Percentiles rank a stretch among this genome's conserved stretches.
phyloP scores from a whole-genome alignment of 306 rosid genomes.

The Carpinus fangiana region DNA sequence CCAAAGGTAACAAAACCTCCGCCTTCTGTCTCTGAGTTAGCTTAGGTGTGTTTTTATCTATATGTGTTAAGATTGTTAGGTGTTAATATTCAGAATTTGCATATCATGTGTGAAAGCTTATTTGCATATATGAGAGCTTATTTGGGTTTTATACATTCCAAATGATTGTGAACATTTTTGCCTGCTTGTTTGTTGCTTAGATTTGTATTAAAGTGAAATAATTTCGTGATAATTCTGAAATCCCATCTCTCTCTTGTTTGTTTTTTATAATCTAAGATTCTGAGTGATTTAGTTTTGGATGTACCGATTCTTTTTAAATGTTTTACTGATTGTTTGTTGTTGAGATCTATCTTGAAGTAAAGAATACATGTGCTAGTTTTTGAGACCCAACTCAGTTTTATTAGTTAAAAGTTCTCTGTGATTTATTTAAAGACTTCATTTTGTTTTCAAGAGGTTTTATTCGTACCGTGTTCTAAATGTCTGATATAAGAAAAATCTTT shows the following conservation, averaged over 20 bases:
- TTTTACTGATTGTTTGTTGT: not conserved
- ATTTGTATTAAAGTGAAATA: not conserved
- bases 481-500: too few relatives aligned
- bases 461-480: not conserved
- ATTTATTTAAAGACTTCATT: not conserved
- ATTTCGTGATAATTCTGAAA: not conserved
- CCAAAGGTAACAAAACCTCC: constrained; percentile 14
- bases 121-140: not conserved
- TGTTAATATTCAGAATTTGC: not conserved
- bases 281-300: not conserved
- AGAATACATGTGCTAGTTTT: not conserved
- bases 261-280: not conserved
- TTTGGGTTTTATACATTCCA: not conserved
- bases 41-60: not conserved
- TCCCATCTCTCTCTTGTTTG: too few relatives aligned
- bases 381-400: not conserved
- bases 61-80: not conserved
- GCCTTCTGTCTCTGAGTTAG: too few relatives aligned
- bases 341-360: not conserved
- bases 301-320: not conserved
- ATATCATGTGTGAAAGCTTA: not conserved
- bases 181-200: not conserved
- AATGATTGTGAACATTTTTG: not conserved
- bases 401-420: not conserved
- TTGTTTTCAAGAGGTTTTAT: not conserved